Conservation (phyloP, 2,329 filamentous ascomycete genomes). For the Cladosporium colombiae region DNA sequence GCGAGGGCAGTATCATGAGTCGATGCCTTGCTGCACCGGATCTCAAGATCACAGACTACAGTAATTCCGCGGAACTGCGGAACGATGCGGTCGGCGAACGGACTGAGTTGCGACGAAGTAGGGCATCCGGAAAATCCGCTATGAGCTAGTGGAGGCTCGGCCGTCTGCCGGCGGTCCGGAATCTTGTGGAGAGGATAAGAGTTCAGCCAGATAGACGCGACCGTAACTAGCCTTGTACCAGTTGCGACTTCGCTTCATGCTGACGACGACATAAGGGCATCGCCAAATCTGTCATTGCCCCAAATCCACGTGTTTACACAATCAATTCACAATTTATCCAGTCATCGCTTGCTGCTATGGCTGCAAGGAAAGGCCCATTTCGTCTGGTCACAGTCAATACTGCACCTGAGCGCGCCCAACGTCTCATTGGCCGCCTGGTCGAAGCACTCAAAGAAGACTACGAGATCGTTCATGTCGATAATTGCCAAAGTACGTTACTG, state of each 20-base stretch:
- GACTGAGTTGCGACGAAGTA: background rate
- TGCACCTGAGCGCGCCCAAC: constrained; percentile 64
- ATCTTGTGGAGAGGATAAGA: background rate
- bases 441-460: constrained; percentile 64
- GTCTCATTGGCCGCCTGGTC: constrained; percentile 61
- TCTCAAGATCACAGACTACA: background rate
- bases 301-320: background rate
- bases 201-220: background rate
- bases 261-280: background rate
- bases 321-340: background rate
- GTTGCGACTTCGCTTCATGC: background rate
- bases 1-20: background rate
- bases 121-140: background rate
- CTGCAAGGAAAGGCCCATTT: constrained; percentile 52
- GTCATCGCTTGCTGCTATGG: background rate
- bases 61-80: background rate
- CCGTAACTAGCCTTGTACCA: background rate
- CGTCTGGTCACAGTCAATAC: constrained; percentile 69
- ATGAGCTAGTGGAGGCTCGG: background rate
- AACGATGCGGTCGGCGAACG: background rate
- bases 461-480: constrained; percentile 62
- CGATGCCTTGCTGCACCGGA: background rate
- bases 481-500: constrained; percentile 56
- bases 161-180: background rate
- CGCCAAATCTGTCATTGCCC: background rate